Conservation (phyloP, 495 filamentous ascomycete species). For the Letharia columbiana region DNA sequence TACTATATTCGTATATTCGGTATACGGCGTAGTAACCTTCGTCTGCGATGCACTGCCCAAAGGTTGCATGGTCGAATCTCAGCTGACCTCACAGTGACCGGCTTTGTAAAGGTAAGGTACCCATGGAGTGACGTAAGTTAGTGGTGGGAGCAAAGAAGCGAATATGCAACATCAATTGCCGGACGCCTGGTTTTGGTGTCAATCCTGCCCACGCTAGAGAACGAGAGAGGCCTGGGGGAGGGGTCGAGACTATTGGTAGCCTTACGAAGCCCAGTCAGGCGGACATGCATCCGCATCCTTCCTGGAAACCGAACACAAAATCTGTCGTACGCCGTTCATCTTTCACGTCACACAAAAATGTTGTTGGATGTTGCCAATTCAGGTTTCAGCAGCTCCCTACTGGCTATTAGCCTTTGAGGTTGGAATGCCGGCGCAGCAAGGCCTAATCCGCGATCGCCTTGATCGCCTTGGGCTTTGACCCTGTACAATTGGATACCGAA, state of each 20-base stretch:
- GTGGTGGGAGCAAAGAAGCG: background rate
- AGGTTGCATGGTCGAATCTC: background rate
- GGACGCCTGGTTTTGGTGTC: background rate
- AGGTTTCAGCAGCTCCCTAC: background rate
- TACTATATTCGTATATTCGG: background rate
- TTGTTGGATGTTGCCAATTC: background rate
- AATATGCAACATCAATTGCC: background rate
- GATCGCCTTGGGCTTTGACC: background rate
- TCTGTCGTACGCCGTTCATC: background rate
- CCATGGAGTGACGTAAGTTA: background rate
- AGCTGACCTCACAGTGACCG: background rate
- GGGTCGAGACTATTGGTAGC: background rate
- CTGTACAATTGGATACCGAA: background rate
- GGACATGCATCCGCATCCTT: background rate
- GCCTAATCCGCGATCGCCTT: background rate
- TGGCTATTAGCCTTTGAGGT: background rate
- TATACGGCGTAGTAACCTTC: background rate
- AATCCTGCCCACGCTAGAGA: background rate
- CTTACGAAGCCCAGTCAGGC: background rate
- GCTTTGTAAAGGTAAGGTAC: background rate
- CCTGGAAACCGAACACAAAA: background rate
- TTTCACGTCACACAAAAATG: background rate
- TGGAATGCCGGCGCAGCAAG: background rate
- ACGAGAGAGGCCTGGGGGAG: background rate
- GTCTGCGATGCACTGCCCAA: background rate